Conservation (phyloP, 2,329 filamentous ascomycete species). For the Alternaria ethzedia region DNA sequence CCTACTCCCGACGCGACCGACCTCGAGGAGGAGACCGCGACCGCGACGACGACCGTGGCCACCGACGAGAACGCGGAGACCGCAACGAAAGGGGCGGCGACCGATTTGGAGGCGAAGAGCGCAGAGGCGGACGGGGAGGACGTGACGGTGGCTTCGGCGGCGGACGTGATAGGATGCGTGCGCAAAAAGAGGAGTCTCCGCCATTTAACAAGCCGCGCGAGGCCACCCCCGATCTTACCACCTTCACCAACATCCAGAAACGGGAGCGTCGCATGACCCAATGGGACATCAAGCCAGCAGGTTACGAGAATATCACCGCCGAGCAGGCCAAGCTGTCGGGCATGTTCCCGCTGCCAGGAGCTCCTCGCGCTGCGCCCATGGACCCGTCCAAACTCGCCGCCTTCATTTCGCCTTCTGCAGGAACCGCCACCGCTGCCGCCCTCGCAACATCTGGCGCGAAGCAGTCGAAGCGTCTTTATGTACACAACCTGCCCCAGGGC, state of each 20-base stretch:
- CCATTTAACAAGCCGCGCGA: slow-evolving; percentile 85
- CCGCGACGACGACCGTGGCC: slow-evolving; percentile 43
- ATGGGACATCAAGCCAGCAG: slow-evolving; percentile 99
- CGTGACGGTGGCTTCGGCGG: slow-evolving; percentile 38
- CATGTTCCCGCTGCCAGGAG: slow-evolving; percentile 98
- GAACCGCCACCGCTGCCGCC: slow-evolving; percentile 72
- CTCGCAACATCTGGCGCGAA: slow-evolving; percentile 92
- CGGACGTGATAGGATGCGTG: slow-evolving; percentile 59
- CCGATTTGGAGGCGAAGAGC: slow-evolving; percentile 50
- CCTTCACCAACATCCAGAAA: slow-evolving; percentile 80
- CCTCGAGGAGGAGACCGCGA: slow-evolving; percentile 39
- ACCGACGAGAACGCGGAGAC: slow-evolving; percentile 41
- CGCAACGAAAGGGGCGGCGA: slow-evolving; percentile 61
- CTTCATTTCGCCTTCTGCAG: slow-evolving; percentile 89
- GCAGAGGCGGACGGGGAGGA: slow-evolving; percentile 38
- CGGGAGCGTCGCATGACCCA: slow-evolving; percentile 93
- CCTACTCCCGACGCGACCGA: slow-evolving; percentile 45
- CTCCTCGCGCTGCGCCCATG: slow-evolving; percentile 92
- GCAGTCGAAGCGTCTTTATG: slow-evolving; percentile 89
- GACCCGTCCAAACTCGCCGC: slow-evolving; percentile 92
- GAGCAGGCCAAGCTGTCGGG: slow-evolving; percentile 98
- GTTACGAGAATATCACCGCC: slow-evolving; percentile 97
- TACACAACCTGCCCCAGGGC: slow-evolving; percentile 77
- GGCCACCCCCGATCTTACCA: slow-evolving; percentile 91
- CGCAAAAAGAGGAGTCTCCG: slow-evolving; percentile 77